Conservation (phyloP, 306 rosid genomes). For the Morella rubra region DNA sequence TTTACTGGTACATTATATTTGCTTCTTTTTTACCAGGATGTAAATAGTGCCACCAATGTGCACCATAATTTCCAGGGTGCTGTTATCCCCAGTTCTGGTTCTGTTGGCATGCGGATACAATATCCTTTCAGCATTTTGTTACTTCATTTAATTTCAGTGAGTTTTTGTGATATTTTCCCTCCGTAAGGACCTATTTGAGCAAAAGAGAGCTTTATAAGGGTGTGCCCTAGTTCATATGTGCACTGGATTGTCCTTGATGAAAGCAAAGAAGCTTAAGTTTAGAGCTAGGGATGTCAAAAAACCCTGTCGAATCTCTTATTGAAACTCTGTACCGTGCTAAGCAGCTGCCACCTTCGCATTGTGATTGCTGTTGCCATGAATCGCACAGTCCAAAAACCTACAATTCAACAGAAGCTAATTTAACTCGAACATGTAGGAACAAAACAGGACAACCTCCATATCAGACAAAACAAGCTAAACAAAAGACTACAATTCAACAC, state of each 20-base stretch:
- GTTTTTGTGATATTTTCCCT: background rate
- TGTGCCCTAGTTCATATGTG: background rate
- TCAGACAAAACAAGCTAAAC: background rate
- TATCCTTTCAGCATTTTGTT: slow-evolving; percentile 63
- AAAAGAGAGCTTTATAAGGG: background rate
- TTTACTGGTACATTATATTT: slow-evolving; percentile 12
- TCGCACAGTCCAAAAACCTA: too few relatives aligned
- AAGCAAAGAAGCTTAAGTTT: background rate
- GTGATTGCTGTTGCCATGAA: too few relatives aligned
- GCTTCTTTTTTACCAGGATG: slow-evolving; percentile 57
- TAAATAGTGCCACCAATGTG: slow-evolving; percentile 85
- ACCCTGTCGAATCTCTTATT: too few relatives aligned
- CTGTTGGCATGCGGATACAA: slow-evolving; percentile 99
- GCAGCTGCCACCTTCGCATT: too few relatives aligned
- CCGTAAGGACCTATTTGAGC: background rate
- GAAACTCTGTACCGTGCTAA: too few relatives aligned
- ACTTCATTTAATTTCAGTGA: background rate
- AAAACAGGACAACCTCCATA: too few relatives aligned
- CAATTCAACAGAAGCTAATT: too few relatives aligned
- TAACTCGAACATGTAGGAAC: too few relatives aligned
- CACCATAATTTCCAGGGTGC: slow-evolving; percentile 97
- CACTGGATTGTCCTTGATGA: background rate
- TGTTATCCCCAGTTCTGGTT: slow-evolving; percentile 96
- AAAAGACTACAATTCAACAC: background rate
- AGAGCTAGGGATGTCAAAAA: too few relatives aligned